Evolutionary conservation across 2,329 filamentous ascomycete genomes (phyloP).

Genomic region (Volutella citrinella): DNA sequence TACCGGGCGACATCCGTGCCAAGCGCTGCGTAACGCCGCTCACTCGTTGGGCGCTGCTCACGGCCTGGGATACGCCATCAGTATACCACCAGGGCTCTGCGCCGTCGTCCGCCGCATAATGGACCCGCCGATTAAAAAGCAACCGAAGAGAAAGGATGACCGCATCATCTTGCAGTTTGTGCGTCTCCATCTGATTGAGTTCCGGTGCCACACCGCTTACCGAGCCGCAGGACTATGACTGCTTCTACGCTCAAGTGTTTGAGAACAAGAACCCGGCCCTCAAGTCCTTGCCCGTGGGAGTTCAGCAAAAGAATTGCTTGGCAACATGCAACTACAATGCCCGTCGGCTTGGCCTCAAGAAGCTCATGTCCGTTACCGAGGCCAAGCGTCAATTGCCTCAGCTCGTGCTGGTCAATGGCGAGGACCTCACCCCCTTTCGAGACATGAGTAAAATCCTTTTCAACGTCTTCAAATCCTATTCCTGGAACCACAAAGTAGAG

Average conservation of each 20-base stretch:
- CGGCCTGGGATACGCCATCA: constrained; percentile 4
- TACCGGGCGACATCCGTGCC: too few relatives aligned
- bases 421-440: constrained; percentile 81
- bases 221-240: constrained; percentile 82
- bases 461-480: constrained; percentile 65
- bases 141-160: constrained; percentile 52
- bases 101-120: too few relatives aligned
- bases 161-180: constrained; percentile 82
- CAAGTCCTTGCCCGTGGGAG: constrained; percentile 70
- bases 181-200: too few relatives aligned
- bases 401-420: constrained; percentile 79
- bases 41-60: too few relatives aligned
- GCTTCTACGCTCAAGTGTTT: constrained; percentile 91
- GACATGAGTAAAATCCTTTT: constrained; percentile 82
- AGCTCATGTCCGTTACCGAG: constrained; percentile 82
- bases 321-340: constrained; percentile 95
- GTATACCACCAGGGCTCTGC: too few relatives aligned
- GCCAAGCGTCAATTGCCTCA: constrained; percentile 79
- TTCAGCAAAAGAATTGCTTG: constrained; percentile 90
- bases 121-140: constrained; percentile 27
- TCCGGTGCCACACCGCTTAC: too few relatives aligned
- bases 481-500: constrained; percentile 78
- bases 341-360: constrained; percentile 67
- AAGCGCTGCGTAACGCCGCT: too few relatives aligned
- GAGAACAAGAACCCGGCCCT: constrained; percentile 76